Conservation (phyloP, 169 alveolate genomes). For the Plasmodium billcollinsi region DNA sequence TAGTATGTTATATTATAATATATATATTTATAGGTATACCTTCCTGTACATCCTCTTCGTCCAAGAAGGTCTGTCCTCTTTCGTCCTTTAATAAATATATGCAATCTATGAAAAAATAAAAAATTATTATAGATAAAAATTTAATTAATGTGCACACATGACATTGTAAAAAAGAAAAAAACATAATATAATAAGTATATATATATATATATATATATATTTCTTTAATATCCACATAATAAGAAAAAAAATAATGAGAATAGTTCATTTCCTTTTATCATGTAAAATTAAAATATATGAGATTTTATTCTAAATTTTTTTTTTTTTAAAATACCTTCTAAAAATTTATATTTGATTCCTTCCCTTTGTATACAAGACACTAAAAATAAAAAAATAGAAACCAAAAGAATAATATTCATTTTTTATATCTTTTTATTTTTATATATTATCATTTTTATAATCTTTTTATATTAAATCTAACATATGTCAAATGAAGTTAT, state of each 20-base stretch:
- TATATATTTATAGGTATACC: conserved; percentile 7
- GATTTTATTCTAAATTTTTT: not conserved
- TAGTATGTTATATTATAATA: not conserved
- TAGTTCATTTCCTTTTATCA: too few species aligned
- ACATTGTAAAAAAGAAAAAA: too few species aligned
- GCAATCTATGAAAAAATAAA: conserved; percentile 32
- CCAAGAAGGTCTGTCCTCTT: conserved; percentile 21
- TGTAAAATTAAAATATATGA: too few species aligned
- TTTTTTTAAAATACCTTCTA: conserved; percentile 61
- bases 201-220: not conserved
- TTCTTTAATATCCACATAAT: not conserved
- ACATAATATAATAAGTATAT: not conserved
- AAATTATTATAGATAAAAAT: not conserved
- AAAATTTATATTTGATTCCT: conserved; percentile 71
- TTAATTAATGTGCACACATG: not conserved
- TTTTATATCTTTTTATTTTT: not conserved
- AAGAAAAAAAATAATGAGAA: too few species aligned
- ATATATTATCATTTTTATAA: not conserved
- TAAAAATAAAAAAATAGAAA: conserved; percentile 1
- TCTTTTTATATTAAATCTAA: not conserved
- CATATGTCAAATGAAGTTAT: conserved; percentile 56
- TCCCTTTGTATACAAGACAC: conserved; percentile 70
- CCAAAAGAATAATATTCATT: not conserved
- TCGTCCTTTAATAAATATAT: conserved; percentile 37
- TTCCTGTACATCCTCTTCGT: conserved; percentile 52